Base-by-base conservation (phyloP, 2,329 filamentous ascomycete species). In the Pseudophaeomoniella oleicola region DNA sequence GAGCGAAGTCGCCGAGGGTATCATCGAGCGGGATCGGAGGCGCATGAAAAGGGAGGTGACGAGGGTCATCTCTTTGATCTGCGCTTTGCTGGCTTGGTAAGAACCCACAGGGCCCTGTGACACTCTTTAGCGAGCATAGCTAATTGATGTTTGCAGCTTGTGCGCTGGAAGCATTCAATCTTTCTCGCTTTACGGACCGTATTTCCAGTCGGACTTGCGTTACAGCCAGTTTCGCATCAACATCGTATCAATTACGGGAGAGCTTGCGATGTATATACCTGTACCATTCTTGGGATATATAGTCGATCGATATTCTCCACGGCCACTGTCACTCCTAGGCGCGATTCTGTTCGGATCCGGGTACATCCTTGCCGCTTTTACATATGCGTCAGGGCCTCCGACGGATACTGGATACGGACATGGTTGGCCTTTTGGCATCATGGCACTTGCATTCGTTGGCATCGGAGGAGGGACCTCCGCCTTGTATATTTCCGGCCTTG, bases 141-240 rank as follows among this genome's bases (percentile, higher is more conserved):
- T 11, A 15, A 4, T 2, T 19, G 11, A 12, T 4, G 16, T 19
- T 22, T 39, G 14, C 47, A 68, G 64, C 47, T 70, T 94, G 19
- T 90, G 83, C 55, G 88, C 86, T 18, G 90, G 88, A 42, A 92
- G 84, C 50, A 84, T 96, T 51, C 86, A 85, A 35, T 82, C 86
- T 34, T 98, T 90, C 64, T 94, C 86, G 22, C 75, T 98, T 19
- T 98, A 96, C 56, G 90, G 82, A 5, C 87, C 84, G 46, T 69
- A 92, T 34, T 85, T 98, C 62, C 84, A 94, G 56, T 79, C 80
- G 38, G 77, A 78, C 32, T 69, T 98, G 36, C 80, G 77, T 52
- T 98, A 96, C 60, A 80, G 78, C 3, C 90, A 98, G 60, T 72
- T 90, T 43, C 83, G 90, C 56, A 85, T 98, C 58, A 96, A 96